Base-by-base conservation (phyloP, 2,329 filamentous ascomycete genomes). In the Fusarium chlamydosporum region DNA sequence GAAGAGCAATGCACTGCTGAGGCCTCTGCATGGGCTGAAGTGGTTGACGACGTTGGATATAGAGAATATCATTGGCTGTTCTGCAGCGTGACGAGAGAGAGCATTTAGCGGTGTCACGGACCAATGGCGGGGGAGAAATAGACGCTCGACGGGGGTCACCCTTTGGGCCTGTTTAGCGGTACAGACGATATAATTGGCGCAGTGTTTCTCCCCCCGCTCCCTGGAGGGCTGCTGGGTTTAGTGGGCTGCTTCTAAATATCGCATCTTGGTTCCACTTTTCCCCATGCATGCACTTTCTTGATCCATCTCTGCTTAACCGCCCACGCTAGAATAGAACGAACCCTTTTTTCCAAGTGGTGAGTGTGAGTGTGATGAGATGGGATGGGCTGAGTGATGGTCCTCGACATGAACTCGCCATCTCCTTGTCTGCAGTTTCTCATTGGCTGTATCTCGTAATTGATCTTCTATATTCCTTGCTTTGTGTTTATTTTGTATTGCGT, bases 241-340 rank as follows among this genome's bases (percentile, higher is more conserved):
- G 47, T 50, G 33, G 43, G 47, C 23, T 65, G 68, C 68, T 67
- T 65, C 69, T 71, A 68, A 59, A 64, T 70, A 56, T 65, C 47
- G 69, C 70, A 61, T 41, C 48, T 50, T 35, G 15, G 15, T 6
- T 8, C 58, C 57, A 50, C 50, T 62, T 16, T 46, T 58, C 41
- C 47, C 8, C 23, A 70, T 67, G 67, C 67, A 70, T 63, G 67
- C 67, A 70, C 67, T 69, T 69, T 65, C 48, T 63, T 62, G 65
- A 58, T 46, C 66, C 67, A 61, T 54, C 41, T 47, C 20, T 67
- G 65, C 66, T 68, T 74, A 74, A 71, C 72, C 72, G 72, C 72
- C 69, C 64, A 68, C 65, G 56, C 65, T 70, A 62, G 47, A 52
- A 54, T 68, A 62, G 47, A 52, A 54, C 60, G 29, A 29, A 66